phyloP scores from a whole-genome alignment of 257 asterid species.

The Striga asiatica region DNA sequence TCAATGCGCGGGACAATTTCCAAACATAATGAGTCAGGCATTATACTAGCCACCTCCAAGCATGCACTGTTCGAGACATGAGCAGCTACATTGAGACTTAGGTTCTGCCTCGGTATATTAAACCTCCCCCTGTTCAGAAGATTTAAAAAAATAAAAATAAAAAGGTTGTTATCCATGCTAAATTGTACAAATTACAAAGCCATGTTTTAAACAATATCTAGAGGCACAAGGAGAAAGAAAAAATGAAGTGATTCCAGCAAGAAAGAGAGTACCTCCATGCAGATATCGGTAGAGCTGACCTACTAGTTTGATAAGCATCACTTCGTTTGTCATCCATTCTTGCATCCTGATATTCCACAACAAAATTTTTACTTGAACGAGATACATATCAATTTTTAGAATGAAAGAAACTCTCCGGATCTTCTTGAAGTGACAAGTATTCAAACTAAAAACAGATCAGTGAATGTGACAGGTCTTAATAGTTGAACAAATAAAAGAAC shows the following conservation, averaged over 20 bases:
- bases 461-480: too few species aligned
- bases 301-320: slow-evolving; percentile 10
- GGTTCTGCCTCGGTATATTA: slow-evolving; percentile 21
- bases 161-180: neutral
- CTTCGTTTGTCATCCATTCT: slow-evolving; percentile 16
- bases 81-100: slow-evolving; percentile 27
- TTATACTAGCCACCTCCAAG: slow-evolving; percentile 19
- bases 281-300: slow-evolving; percentile 16
- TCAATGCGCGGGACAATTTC: slow-evolving; percentile 27
- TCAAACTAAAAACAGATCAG: too few species aligned
- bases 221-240: slow-evolving; percentile 6
- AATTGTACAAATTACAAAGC: neutral
- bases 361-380: too few species aligned
- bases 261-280: slow-evolving; percentile 32
- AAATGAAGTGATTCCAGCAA: neutral
- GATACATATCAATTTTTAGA: too few species aligned
- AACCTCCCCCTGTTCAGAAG: slow-evolving; percentile 35
- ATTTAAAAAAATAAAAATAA: too few species aligned
- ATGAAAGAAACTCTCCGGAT: too few species aligned
- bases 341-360: slow-evolving; percentile 18
- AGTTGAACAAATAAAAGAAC: too few species aligned
- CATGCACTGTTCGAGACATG: slow-evolving; percentile 24
- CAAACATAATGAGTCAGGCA: slow-evolving; percentile 26
- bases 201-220: neutral
- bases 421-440: too few species aligned